Evolutionary conservation across 345 rosid genomes (phyloP).

Genomic region (Crucihimalaya himalaica): DNA sequence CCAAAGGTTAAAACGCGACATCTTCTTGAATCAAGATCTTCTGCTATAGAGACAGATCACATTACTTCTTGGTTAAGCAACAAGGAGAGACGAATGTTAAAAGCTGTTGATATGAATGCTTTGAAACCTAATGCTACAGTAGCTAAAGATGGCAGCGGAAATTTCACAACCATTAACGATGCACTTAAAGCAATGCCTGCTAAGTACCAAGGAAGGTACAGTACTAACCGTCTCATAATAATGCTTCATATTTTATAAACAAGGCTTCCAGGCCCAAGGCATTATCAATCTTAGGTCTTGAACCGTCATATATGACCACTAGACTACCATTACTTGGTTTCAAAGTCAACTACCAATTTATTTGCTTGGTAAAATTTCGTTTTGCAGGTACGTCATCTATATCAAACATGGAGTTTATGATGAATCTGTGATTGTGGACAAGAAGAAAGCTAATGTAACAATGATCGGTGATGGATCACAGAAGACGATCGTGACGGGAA

Average conservation of each 20-base stretch:
- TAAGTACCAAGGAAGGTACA: slow-evolving; percentile 64
- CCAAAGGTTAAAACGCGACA: slow-evolving; percentile 35
- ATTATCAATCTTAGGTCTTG: not conserved
- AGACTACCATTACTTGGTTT: not conserved
- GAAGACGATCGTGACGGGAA: slow-evolving; percentile 67
- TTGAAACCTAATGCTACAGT: slow-evolving; percentile 62
- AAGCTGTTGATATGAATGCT: slow-evolving; percentile 39
- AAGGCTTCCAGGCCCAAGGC: not conserved
- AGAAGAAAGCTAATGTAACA: slow-evolving; percentile 62
- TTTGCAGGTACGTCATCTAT: slow-evolving; percentile 64
- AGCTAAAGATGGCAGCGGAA: slow-evolving; percentile 84
- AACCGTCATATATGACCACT: not conserved
- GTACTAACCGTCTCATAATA: slow-evolving; percentile 34
- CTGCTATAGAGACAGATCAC: slow-evolving; percentile 17
- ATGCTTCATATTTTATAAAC: not conserved
- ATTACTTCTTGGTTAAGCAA: slow-evolving; percentile 58
- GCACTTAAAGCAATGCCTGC: slow-evolving; percentile 73
- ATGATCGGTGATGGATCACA: slow-evolving; percentile 86
- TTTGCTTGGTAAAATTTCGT: not conserved
- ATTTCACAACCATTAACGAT: slow-evolving; percentile 62
- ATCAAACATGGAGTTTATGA: slow-evolving; percentile 73
- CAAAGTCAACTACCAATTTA: not conserved
- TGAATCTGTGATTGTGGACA: slow-evolving; percentile 57
- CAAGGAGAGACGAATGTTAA: slow-evolving; percentile 63
- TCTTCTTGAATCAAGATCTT: slow-evolving; percentile 43